These are phyloP conservation scores for Cystoisospora suis DNA, from an alignment of 169 alveolate genomes.

Conservation along the genomic window DNA sequence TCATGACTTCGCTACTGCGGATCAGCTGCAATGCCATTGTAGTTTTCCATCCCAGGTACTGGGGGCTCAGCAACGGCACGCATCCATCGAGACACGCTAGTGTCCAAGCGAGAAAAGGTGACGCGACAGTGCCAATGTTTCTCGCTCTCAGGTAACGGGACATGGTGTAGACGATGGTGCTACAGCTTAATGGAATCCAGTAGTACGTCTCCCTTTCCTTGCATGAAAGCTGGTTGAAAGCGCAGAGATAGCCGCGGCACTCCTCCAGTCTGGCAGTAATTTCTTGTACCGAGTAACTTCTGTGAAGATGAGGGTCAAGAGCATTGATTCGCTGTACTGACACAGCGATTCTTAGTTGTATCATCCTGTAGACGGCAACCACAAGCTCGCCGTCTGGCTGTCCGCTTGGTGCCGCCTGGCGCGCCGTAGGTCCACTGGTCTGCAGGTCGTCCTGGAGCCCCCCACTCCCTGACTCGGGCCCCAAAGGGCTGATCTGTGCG, in stretches of 20 bases:
- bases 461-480: background rate
- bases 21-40: background rate
- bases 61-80: background rate
- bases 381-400: background rate
- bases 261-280: background rate
- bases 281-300: background rate
- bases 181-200: background rate
- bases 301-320: background rate
- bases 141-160: background rate
- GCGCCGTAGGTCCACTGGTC: background rate
- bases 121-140: background rate
- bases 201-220: background rate
- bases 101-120: background rate
- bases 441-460: background rate
- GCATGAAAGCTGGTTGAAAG: background rate
- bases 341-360: background rate
- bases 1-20: background rate
- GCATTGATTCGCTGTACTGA: background rate
- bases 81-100: background rate
- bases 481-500: background rate
- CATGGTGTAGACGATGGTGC: background rate
- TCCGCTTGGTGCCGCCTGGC: background rate
- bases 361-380: background rate
- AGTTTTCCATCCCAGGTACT: slow-evolving; percentile 16
- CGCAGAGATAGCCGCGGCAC: background rate